Base-by-base conservation (phyloP, 345 rosid species). In the Hibiscus mutabilis region DNA sequence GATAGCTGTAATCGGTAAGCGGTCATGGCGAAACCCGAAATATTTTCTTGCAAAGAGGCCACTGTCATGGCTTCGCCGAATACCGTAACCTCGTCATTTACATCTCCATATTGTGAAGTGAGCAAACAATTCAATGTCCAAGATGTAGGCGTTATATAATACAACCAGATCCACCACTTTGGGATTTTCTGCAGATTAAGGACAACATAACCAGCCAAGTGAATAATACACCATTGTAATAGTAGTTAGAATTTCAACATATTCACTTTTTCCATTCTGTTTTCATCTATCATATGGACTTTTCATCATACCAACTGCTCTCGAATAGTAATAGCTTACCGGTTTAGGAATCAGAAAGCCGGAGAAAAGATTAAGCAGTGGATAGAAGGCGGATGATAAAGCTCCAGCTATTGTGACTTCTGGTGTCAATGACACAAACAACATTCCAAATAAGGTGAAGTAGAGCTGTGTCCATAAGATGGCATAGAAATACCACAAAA, bases 161-260 rank as follows among this genome's bases (percentile, higher is more conserved):
- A 84, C 75, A 82, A 84, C 89, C 89, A 86, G 2, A 78, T 59
- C 89, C 89, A 86, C 87, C 87, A 86, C 55, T 70, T 73, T 8
- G 86, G 89, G 47, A 86, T 84, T 75, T 63, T 82, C 89, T 84
- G 89, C 68, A 64, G 25, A 47, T 33, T 3, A 46, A 66, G 13
- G 24, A 46, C 22, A 14, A 66, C 7, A 22, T 2, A 64, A 15
- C 52, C 18, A 42, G 18, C 52, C 33, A 64, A 19, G 31, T 37
- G 6, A 35, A 40, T 40, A 63, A 8, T 4, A 18, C 11, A 3
- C 18, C 24, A 9, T 8, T 0, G 19, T 49, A 0, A 16, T 15
- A 59, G 1, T 25, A 8, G 25, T 3, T 19, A 24, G 18, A 12
- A 42, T 21, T 16, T 25, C 37, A 61, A 9, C 21, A 9, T 33